Percentiles rank a stretch among this genome's conserved stretches.
Conservation (phyloP, 2,329 filamentous ascomycete species). For the Ophiostoma piceae region DNA sequence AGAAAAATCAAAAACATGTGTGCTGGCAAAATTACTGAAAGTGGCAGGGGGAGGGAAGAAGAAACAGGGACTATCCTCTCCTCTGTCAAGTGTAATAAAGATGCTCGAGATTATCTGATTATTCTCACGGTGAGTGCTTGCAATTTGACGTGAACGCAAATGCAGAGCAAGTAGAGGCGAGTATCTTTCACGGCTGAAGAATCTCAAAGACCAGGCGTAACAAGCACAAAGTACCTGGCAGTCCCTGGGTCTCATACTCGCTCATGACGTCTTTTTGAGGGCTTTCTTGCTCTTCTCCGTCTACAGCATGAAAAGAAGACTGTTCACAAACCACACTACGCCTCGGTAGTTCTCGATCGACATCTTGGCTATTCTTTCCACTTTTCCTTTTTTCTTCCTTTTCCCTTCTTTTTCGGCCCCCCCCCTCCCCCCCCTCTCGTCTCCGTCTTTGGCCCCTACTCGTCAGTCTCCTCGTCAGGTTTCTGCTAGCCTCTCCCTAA, state of each 20-base stretch:
- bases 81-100: background rate
- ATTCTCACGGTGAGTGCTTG: background rate
- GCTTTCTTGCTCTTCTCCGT: background rate
- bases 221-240: background rate
- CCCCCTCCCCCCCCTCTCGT: background rate
- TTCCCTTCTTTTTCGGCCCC: background rate
- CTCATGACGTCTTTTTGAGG: background rate
- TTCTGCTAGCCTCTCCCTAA: background rate
- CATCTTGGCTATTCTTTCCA: conserved; percentile 10
- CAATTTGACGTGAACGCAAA: background rate
- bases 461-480: background rate
- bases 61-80: background rate
- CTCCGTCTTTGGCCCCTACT: background rate
- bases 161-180: background rate
- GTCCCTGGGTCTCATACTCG: no score
- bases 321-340: background rate
- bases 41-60: background rate
- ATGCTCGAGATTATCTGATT: conserved; percentile 8
- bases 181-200: background rate
- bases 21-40: background rate
- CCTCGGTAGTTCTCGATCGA: conserved; percentile 14
- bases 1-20: background rate
- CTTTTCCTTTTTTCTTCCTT: conserved; percentile 13
- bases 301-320: background rate
- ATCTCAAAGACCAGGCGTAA: background rate